Percentiles rank a stretch among this genome's conserved stretches.
Evolutionary conservation across 805 yeast species (phyloP).

Genomic region (Lipomyces mesembrius): DNA sequence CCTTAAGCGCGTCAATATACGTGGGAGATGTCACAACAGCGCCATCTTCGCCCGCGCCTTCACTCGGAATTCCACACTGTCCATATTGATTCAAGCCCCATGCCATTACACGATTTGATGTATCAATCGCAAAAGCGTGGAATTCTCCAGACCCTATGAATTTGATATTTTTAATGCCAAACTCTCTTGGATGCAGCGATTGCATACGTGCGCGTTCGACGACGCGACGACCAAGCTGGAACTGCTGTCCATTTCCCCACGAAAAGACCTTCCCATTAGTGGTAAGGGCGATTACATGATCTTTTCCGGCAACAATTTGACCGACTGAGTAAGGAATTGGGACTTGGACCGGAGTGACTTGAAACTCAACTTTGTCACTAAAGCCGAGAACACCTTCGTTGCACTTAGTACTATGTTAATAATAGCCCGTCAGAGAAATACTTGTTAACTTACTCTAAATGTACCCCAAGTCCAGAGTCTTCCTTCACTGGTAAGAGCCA

Average conservation of each 20-base stretch:
- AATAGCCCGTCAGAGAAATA: background rate
- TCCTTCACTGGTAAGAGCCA: constrained; percentile 77
- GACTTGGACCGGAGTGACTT: constrained; percentile 68
- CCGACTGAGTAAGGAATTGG: constrained; percentile 67
- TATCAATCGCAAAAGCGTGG: constrained; percentile 90
- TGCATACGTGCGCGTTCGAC: constrained; percentile 75
- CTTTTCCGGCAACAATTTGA: constrained; percentile 90
- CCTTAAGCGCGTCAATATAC: constrained; percentile 65
- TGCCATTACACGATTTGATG: constrained; percentile 68
- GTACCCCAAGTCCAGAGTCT: constrained; percentile 98
- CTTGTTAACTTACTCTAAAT: constrained; percentile 50
- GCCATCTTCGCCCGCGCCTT: constrained; percentile 69
- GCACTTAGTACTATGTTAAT: constrained; percentile 46
- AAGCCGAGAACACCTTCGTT: constrained; percentile 92
- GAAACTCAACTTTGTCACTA: constrained; percentile 64
- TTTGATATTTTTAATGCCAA: constrained; percentile 78
- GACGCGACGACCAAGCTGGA: constrained; percentile 86
- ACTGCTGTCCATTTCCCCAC: constrained; percentile 97
- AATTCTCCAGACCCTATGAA: constrained; percentile 91
- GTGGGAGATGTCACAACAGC: constrained; percentile 80
- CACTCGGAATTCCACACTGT: constrained; percentile 84
- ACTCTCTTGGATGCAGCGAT: constrained; percentile 78
- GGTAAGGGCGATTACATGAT: constrained; percentile 85
- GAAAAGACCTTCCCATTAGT: constrained; percentile 85
- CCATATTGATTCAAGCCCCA: constrained; percentile 99